phyloP scores from a whole-genome alignment of 2,329 filamentous ascomycete species.

The Lecanoromycetidae sp. region DNA sequence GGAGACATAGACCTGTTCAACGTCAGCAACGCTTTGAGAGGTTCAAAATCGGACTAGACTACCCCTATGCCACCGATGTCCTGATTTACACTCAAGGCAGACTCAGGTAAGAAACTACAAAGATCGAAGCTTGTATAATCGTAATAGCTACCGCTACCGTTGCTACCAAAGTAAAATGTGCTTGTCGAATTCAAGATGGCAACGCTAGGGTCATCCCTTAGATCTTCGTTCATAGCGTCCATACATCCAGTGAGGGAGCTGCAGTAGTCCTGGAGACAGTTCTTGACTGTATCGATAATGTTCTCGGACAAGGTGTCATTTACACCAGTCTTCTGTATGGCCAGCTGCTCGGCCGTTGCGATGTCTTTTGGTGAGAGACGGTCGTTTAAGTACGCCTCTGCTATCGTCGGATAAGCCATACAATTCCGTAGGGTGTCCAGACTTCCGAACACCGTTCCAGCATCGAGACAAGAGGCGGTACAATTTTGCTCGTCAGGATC shows the following conservation, averaged over 20 bases:
- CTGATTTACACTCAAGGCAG: not conserved
- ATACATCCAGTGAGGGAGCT: not conserved
- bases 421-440: slow-evolving; percentile 4
- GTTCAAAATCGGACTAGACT: not conserved
- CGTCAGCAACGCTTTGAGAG: not conserved
- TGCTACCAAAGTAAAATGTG: not conserved
- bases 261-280: slow-evolving; percentile 4
- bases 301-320: not conserved
- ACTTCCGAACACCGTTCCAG: not conserved
- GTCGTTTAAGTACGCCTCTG: not conserved
- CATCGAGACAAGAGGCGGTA: not conserved
- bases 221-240: not conserved
- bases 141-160: not conserved
- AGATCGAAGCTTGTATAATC: not conserved
- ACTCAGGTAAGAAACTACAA: not conserved
- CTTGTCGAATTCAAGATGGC: not conserved
- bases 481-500: not conserved
- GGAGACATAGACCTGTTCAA: slow-evolving; percentile 13
- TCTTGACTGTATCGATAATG: not conserved
- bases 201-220: not conserved
- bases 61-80: slow-evolving; percentile 16
- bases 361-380: not conserved
- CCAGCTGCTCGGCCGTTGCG: not conserved
- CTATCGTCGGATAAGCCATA: not conserved
- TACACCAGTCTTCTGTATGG: not conserved